phyloP scores from a whole-genome alignment of 371 early-diverging fungal genomes.

The Sporodiniella umbellata region DNA sequence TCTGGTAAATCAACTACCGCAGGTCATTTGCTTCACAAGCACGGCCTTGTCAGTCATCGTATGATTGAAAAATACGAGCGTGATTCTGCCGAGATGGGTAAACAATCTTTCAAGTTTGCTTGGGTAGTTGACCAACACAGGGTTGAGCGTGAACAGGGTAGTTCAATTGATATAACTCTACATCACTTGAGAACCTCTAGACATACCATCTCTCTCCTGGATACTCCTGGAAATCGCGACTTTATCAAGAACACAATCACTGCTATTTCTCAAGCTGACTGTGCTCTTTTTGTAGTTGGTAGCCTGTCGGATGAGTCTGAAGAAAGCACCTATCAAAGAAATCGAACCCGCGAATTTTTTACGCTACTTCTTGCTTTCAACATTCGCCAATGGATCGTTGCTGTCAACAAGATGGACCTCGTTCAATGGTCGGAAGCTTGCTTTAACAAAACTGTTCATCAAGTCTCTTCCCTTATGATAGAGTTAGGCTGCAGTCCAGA shows the following conservation, averaged over 20 bases:
- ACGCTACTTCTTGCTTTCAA: slow-evolving; percentile 95
- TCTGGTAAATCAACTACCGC: slow-evolving; percentile 63
- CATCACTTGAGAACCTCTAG: slow-evolving; percentile 98
- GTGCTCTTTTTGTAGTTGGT: slow-evolving; percentile 95
- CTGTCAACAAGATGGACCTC: slow-evolving; percentile 99
- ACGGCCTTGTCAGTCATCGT: slow-evolving; percentile 98
- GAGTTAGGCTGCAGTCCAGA: slow-evolving; percentile 92
- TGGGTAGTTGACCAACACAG: slow-evolving; percentile 96
- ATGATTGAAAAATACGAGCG: slow-evolving; percentile 99
- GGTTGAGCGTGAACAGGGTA: slow-evolving; percentile 97
- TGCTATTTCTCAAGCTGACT: slow-evolving; percentile 89
- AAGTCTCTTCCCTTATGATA: slow-evolving; percentile 91
- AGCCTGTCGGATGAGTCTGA: slow-evolving; percentile 96
- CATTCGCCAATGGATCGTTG: slow-evolving; percentile 95
- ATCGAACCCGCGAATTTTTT: slow-evolving; percentile 99
- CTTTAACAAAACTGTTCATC: slow-evolving; percentile 91
- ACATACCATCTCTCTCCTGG: slow-evolving; percentile 94
- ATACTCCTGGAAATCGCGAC: slow-evolving; percentile 99
- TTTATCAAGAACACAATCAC: slow-evolving; percentile 99
- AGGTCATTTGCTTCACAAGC: slow-evolving; percentile 98
- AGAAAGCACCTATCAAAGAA: slow-evolving; percentile 97
- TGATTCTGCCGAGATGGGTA: slow-evolving; percentile 97
- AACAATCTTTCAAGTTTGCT: slow-evolving; percentile 96
- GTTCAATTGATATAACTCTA: slow-evolving; percentile 94
- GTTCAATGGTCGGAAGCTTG: slow-evolving; percentile 92